These are phyloP conservation scores for Bacidia rubella DNA, from an alignment of 495 filamentous ascomycete species.

Conservation along the genomic window DNA sequence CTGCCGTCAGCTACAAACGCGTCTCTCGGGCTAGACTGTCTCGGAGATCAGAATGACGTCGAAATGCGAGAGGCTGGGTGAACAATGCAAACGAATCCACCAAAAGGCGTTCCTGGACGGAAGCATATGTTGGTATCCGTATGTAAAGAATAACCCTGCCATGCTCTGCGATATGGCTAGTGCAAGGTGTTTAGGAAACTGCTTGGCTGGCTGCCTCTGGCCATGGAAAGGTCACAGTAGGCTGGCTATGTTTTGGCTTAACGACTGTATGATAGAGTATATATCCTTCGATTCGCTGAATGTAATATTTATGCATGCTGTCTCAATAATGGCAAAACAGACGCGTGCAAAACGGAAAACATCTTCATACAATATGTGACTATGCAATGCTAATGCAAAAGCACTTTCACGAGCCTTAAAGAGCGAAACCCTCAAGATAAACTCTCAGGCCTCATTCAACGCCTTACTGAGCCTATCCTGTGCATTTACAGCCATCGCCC, in stretches of 20 bases:
- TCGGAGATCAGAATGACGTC: conserved; percentile 4
- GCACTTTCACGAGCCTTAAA: too few relatives aligned
- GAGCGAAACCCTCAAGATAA: too few relatives aligned
- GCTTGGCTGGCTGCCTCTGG: not conserved
- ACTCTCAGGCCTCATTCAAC: too few relatives aligned
- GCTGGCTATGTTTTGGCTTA: not conserved
- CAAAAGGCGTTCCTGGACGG: not conserved
- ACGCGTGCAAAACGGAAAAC: too few relatives aligned
- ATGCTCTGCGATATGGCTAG: not conserved
- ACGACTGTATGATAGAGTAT: not conserved
- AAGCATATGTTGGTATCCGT: not conserved
- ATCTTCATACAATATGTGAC: too few relatives aligned
- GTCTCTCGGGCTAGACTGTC: too few relatives aligned
- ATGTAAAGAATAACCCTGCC: not conserved
- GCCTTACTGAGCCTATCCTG: too few relatives aligned
- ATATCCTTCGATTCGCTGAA: not conserved
- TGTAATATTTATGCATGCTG: not conserved
- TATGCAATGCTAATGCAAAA: too few relatives aligned
- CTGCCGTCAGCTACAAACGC: conserved; percentile 33
- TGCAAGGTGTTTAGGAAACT: not conserved
- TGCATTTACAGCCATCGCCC: too few relatives aligned
- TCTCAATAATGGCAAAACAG: not conserved
- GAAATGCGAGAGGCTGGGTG: conserved; percentile 1
- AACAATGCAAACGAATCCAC: not conserved
- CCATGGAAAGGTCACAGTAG: not conserved